Percentiles rank a stretch among this genome's conserved stretches.
Evolutionary conservation across 352 stramenopile species (phyloP).

Genomic region (Pythium oligandrum): DNA sequence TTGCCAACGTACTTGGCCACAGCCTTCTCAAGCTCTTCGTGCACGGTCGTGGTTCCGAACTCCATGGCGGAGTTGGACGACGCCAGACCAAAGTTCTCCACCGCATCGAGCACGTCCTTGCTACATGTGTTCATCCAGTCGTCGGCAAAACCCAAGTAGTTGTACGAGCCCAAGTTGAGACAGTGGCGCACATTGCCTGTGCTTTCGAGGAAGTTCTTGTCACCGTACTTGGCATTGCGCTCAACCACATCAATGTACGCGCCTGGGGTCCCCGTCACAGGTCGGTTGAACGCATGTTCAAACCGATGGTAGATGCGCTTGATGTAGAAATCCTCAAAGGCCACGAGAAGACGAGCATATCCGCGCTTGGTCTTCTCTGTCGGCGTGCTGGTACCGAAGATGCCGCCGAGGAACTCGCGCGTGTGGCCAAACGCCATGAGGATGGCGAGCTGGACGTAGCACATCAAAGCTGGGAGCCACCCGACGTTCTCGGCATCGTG

Average conservation of each 20-base stretch:
- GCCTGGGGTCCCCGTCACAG: constrained; percentile 58
- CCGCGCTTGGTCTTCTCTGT: constrained; percentile 46
- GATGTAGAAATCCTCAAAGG: constrained; percentile 99
- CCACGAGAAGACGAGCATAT: constrained; percentile 93
- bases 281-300: constrained; percentile 87
- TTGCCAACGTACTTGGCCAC: constrained; percentile 96
- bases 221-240: constrained; percentile 80
- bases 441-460: constrained; percentile 82
- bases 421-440: constrained; percentile 79
- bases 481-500: too few species aligned
- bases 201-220: constrained; percentile 62
- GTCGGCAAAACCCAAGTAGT: constrained; percentile 99
- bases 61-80: constrained; percentile 66
- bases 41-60: constrained; percentile 86
- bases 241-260: constrained; percentile 95
- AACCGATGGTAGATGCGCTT: constrained; percentile 97
- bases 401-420: constrained; percentile 57
- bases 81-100: constrained; percentile 86
- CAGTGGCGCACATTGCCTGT: constrained; percentile 57
- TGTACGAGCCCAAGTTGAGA: constrained; percentile 98
- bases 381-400: constrained; percentile 72
- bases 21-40: constrained; percentile 90
- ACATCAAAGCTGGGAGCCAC: constrained; percentile 52
- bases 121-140: constrained; percentile 97
- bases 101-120: constrained; percentile 83